Evolutionary conservation across 352 stramenopile genomes (phyloP).

Genomic region (Thalassiosira ordinaria): DNA sequence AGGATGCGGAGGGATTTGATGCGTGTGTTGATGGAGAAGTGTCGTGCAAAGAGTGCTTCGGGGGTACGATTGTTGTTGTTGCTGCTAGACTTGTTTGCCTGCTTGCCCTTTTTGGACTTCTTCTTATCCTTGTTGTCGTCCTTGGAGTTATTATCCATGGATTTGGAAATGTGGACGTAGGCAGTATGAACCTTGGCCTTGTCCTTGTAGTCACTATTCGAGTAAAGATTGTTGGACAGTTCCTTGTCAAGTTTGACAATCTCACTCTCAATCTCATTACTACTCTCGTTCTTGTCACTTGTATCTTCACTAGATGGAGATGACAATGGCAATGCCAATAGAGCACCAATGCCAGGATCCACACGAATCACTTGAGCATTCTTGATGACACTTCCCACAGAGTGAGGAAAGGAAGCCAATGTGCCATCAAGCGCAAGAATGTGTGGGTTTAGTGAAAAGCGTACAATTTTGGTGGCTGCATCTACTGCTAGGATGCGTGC

Average conservation of each 20-base stretch:
- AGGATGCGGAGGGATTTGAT: constrained; percentile 60
- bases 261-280: constrained; percentile 19
- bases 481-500: constrained; percentile 84
- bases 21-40: constrained; percentile 70
- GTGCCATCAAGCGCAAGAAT: constrained; percentile 63
- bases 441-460: constrained; percentile 77
- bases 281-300: constrained; percentile 21
- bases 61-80: too few relatives aligned
- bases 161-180: constrained; percentile 87
- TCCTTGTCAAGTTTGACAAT: constrained; percentile 40
- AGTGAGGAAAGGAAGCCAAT: constrained; percentile 32
- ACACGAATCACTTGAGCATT: constrained; percentile 78
- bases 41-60: constrained; percentile 69
- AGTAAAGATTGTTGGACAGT: constrained; percentile 58
- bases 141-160: constrained; percentile 64
- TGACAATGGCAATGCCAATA: constrained; percentile 71
- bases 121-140: constrained; percentile 36
- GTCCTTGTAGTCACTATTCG: constrained; percentile 55
- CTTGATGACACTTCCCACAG: constrained; percentile 65
- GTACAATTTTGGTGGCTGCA: constrained; percentile 78
- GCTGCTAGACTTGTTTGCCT: too few relatives aligned
- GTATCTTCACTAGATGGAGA: constrained; percentile 35
- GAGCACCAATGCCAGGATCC: constrained; percentile 82
- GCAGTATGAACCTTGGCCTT: constrained; percentile 61
- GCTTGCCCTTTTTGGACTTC: constrained; percentile 1